Conservation (phyloP, 1,284 basidiomycete species). For the Singerocomus rubriflavus region DNA sequence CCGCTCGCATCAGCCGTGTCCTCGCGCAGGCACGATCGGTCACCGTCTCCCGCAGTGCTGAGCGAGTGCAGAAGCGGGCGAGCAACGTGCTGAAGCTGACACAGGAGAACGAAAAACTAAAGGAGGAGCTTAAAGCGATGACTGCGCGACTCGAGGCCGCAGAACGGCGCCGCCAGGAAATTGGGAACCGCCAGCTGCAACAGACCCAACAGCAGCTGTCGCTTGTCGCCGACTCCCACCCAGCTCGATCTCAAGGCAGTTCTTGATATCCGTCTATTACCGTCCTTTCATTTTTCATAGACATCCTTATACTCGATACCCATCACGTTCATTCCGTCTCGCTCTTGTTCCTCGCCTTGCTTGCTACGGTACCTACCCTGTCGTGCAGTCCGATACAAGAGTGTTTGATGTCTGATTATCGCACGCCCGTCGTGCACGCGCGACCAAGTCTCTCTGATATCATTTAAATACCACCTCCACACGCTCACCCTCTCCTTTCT, state of each 20-base stretch:
- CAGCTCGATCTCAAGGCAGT: constrained; percentile 16
- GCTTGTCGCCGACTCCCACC: constrained; percentile 15
- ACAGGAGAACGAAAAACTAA: constrained; percentile 74
- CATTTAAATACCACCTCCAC: constrained; percentile 17
- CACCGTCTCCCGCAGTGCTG: constrained; percentile 40
- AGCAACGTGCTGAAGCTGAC: constrained; percentile 72
- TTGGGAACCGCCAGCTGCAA: constrained; percentile 40
- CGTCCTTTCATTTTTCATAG: constrained; percentile 24
- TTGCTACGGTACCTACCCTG: constrained; percentile 3
- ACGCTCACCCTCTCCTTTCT: neutral
- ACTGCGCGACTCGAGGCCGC: constrained; percentile 69
- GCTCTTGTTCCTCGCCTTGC: constrained; percentile 13
- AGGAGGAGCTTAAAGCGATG: constrained; percentile 71
- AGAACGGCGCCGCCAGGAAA: constrained; percentile 58
- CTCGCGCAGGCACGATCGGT: constrained; percentile 22
- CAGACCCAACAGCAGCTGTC: constrained; percentile 29
- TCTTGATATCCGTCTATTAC: constrained; percentile 31
- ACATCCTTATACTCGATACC: constrained; percentile 23
- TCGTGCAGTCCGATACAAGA: constrained; percentile 9
- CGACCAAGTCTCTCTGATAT: too few species aligned
- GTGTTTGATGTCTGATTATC: constrained; percentile 10
- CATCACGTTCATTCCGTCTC: constrained; percentile 23
- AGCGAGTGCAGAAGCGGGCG: constrained; percentile 68
- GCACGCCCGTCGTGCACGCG: too few species aligned
- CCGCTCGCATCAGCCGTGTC: constrained; percentile 15